Percentiles rank a stretch among this genome's conserved stretches.
Evolutionary conservation across 371 early-diverging fungal species (phyloP).

Genomic region (Rhizopus delemar): DNA sequence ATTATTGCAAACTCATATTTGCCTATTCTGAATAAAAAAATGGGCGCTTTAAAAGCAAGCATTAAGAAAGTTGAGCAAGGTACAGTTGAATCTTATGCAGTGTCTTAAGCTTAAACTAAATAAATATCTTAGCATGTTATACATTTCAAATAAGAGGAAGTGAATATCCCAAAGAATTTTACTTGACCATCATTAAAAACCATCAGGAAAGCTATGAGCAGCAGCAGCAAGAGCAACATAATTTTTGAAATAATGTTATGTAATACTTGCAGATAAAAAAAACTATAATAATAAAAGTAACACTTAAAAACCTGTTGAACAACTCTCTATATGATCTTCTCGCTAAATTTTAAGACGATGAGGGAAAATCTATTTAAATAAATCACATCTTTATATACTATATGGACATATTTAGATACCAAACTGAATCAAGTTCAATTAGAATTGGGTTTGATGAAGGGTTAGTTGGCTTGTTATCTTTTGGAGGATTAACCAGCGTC

Average conservation of each 20-base stretch:
- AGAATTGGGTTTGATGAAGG: too few species aligned
- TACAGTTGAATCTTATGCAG: slow-evolving; percentile 13
- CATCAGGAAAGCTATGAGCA: slow-evolving; percentile 36
- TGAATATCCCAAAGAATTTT: slow-evolving; percentile 47
- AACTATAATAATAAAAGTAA: background rate
- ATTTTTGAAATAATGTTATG: background rate
- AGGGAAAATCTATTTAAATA: too few species aligned
- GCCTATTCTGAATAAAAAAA: slow-evolving; percentile 31
- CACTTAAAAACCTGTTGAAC: too few species aligned
- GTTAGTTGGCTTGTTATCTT: too few species aligned
- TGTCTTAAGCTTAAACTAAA: background rate
- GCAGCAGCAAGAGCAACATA: slow-evolving; percentile 8
- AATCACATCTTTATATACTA: too few species aligned
- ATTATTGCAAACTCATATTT: slow-evolving; percentile 30
- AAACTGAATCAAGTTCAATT: too few species aligned
- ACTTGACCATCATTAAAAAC: slow-evolving; percentile 37
- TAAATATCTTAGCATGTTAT: slow-evolving; percentile 33
- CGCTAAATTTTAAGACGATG: too few species aligned
- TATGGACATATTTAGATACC: too few species aligned
- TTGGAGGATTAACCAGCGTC: too few species aligned
- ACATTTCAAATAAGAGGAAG: slow-evolving; percentile 47
- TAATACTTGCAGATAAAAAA: background rate
- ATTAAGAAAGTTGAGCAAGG: slow-evolving; percentile 44
- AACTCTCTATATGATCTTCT: too few species aligned
- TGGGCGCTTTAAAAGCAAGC: slow-evolving; percentile 35